Percentiles rank a stretch among this genome's conserved stretches.
Conservation (phyloP, 2,329 filamentous ascomycete genomes). For the Coniochaeta hoffmannii region DNA sequence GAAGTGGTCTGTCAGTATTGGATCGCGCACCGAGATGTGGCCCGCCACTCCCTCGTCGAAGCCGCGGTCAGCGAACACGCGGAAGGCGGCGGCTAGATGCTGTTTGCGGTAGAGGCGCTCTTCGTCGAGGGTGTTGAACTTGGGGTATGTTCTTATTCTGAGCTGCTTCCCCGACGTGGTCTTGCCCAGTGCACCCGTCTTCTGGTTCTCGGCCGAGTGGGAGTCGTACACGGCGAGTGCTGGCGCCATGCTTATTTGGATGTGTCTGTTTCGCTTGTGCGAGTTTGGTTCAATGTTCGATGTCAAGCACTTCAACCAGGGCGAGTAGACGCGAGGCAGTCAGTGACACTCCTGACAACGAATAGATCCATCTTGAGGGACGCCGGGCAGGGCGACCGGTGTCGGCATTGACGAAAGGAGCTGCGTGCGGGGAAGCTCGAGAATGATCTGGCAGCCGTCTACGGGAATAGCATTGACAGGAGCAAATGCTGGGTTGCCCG, state of each 20-base stretch:
- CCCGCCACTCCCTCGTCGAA: constrained; percentile 55
- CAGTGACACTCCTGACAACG: too few relatives aligned
- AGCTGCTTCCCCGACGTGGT: not conserved
- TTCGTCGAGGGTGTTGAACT: constrained; percentile 15
- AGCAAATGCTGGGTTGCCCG: too few relatives aligned
- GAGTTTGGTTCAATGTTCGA: not conserved
- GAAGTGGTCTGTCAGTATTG: not conserved
- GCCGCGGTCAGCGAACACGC: constrained; percentile 51
- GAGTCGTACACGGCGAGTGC: not conserved
- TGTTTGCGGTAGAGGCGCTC: constrained; percentile 50
- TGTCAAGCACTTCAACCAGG: too few relatives aligned
- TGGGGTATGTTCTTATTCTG: not conserved
- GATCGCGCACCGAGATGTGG: constrained; percentile 35
- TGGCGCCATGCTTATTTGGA: not conserved
- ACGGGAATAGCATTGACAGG: too few relatives aligned
- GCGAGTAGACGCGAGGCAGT: too few relatives aligned
- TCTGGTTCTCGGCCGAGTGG: not conserved
- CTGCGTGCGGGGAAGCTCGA: too few relatives aligned
- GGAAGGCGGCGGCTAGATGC: constrained; percentile 52
- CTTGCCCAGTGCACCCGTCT: not conserved
- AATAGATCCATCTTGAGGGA: too few relatives aligned
- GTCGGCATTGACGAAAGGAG: too few relatives aligned
- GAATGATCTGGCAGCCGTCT: too few relatives aligned
- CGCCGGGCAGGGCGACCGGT: too few relatives aligned
- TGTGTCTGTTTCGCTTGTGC: not conserved